Evolutionary conservation across 495 filamentous ascomycete species (phyloP).

Genomic region (Hypoxylon trugodes): DNA sequence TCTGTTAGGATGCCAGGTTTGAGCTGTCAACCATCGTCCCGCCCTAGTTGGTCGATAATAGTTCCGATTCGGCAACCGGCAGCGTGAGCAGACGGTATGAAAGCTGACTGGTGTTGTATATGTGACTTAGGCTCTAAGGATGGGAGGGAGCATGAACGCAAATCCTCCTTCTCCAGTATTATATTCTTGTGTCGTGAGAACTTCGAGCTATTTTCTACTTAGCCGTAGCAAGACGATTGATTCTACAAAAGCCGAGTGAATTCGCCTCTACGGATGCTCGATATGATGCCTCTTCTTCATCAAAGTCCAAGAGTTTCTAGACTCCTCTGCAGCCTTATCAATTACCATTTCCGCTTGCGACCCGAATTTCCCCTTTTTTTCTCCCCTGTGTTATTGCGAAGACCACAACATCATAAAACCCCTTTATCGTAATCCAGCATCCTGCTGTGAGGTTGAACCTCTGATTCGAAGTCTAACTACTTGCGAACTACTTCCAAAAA

Average conservation of each 20-base stretch:
- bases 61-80: slow-evolving; percentile 43
- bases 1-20: slow-evolving; percentile 47
- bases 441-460: slow-evolving; percentile 8
- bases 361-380: slow-evolving; percentile 17
- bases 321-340: slow-evolving; percentile 38
- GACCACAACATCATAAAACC: slow-evolving; percentile 7
- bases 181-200: slow-evolving; percentile 26
- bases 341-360: slow-evolving; percentile 24
- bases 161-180: slow-evolving; percentile 19
- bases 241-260: slow-evolving; percentile 43
- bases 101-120: slow-evolving; percentile 35
- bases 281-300: slow-evolving; percentile 36
- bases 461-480: slow-evolving; percentile 8
- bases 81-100: slow-evolving; percentile 18
- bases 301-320: slow-evolving; percentile 33
- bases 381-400: slow-evolving; percentile 21
- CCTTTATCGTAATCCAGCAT: slow-evolving; percentile 15
- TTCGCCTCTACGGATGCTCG: slow-evolving; percentile 32
- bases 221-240: slow-evolving; percentile 22
- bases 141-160: slow-evolving; percentile 29
- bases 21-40: slow-evolving; percentile 40
- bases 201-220: slow-evolving; percentile 14
- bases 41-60: slow-evolving; percentile 39
- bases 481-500: slow-evolving; percentile 14
- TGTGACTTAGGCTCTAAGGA: slow-evolving; percentile 22